These are phyloP conservation scores for Zygotorulaspora chibaensis DNA, from an alignment of 805 yeast species.

Conservation along the genomic window DNA sequence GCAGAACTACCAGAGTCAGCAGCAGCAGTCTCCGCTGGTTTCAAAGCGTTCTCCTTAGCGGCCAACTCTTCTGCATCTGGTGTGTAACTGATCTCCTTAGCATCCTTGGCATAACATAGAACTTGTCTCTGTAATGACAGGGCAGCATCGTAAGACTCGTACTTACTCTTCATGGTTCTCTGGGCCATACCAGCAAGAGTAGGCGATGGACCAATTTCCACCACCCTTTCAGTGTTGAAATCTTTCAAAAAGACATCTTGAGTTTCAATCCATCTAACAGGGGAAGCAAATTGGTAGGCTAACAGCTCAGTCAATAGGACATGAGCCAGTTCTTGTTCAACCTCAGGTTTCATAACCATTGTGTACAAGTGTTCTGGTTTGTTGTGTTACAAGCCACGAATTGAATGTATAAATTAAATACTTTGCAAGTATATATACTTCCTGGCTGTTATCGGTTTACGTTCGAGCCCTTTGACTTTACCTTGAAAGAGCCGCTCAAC, in stretches of 20 bases:
- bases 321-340: conserved; percentile 96
- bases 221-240: conserved; percentile 93
- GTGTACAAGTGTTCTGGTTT: not conserved
- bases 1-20: conserved; percentile 45
- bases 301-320: conserved; percentile 88
- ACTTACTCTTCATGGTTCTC: conserved; percentile 87
- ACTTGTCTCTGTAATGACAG: conserved; percentile 82
- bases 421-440: not conserved
- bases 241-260: conserved; percentile 96
- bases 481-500: conserved; percentile 1
- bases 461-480: not conserved
- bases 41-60: conserved; percentile 29
- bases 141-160: conserved; percentile 97
- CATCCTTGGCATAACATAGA: conserved; percentile 90
- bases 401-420: not conserved
- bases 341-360: conserved; percentile 65
- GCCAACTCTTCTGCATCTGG: conserved; percentile 58
- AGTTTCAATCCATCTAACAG: conserved; percentile 99
- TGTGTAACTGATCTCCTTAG: conserved; percentile 93
- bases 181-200: conserved; percentile 98
- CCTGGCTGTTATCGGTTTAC: conserved; percentile 1
- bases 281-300: conserved; percentile 98
- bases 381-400: not conserved
- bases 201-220: conserved; percentile 98
- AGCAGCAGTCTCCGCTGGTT: conserved; percentile 29